Base-by-base conservation (phyloP, 2,329 filamentous ascomycete species). In the Pseudogymnoascus sp. region DNA sequence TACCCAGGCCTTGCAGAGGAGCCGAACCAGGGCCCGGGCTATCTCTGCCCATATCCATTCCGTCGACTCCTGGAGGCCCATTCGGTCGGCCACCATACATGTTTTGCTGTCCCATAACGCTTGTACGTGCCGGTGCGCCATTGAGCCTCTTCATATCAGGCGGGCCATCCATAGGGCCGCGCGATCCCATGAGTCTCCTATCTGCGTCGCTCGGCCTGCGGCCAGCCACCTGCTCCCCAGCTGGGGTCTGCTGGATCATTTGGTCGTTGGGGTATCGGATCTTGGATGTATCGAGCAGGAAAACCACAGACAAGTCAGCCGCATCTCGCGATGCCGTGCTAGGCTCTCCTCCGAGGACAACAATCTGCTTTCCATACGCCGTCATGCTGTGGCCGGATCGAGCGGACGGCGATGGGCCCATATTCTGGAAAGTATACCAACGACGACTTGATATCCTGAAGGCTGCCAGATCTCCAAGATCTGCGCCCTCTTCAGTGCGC, bases 371-470 rank as follows among this genome's bases (percentile, higher is more conserved):
- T 31, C 91, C 91, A 66, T 93, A 91, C 1, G 92, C 88, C 1
- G 95, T 97, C 95, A 99, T 97, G 75, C 92, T 97, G 75, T 99
- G 95, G 1, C 95, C 95, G 14, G 93, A 97, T 65, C 95, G 84
- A 34, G 95, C 88, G 2, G 93, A 97, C 0, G 95, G 95, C 1
- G 93, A 96, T 2, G 93, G 93, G 0, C 95, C 95, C 95, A 99
- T 99, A 73, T 99, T 99, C 73, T 99, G 95, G 77, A 99, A 99
- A 37, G 95, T 99, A 75, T 97, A 99, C 95, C 95, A 99, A 65
- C 95, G 86, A 67, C 91, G 87, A 9, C 92, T 92, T 0, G 88
- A 86, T 69, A 90, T 90, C 60, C 87, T 82, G 75, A 91, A 91
- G 8, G 95, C 95, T 2, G 95, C 93, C 46, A 99, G 81, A 75